Evolutionary conservation across 2,329 filamentous ascomycete genomes (phyloP), one percentile per base, ranked within the genome.

Genomic region (Diaporthe vexans): DNA sequence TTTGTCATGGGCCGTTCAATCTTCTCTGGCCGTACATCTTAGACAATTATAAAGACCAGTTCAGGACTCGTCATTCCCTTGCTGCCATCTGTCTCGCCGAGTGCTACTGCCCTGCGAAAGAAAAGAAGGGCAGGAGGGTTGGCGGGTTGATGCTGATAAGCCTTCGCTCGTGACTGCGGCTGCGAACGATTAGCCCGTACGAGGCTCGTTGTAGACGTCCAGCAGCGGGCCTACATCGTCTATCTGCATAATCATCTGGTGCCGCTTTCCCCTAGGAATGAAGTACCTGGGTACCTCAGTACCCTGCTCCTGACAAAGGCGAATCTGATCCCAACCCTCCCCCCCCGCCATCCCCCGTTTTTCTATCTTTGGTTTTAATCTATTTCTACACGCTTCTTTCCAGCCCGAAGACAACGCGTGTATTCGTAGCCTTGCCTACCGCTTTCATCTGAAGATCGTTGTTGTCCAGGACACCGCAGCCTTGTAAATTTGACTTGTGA

Each of bases 1-100:
- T 56, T 24, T 69, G 59, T 72, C 21, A 54, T 29, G 51, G 29
- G 59, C 54, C 57, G 58, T 40, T 72, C 69, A 69, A 72, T 72
- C 69, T 67, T 72, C 24, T 35, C 69, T 68, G 35, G 72, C 52
- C 56, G 63, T 37, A 2, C 13, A 37, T 46, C 58, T 17, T 56
- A 59, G n/a, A 29, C 11, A 24, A 11, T 24, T 51, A 26, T 24
- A 40, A 37, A 67, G 46, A 19, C 3, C 63, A 67, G 29, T 17
- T 26, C 15, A 67, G 63, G 29, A 67, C 19, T 15, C 52, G 37
- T 24, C 13, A 52, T 26, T 6, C n/a, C 46, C 11, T 52, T 26
- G 33, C 29, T 37, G 46, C 33, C 46, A 52, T 52, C 17, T 67
- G 21, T 52, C 46, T 10, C 29, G n/a, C 61, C 21, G 15, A 17